These are phyloP conservation scores for Passiflora organensis DNA, from an alignment of 345 rosid genomes.

Conservation along the genomic window DNA sequence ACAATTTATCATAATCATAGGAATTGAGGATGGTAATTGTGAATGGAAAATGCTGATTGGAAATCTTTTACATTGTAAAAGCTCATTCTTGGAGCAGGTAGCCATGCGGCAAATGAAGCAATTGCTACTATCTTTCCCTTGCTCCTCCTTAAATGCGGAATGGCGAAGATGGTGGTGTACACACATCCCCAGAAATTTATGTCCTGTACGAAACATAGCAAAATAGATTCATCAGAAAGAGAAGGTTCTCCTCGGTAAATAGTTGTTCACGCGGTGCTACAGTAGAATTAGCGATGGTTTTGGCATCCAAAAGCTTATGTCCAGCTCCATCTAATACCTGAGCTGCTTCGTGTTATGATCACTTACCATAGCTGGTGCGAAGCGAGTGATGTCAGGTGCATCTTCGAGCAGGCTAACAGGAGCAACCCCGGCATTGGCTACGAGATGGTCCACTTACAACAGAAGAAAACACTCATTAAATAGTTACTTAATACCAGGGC, in stretches of 20 bases:
- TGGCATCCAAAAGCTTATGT: too few species aligned
- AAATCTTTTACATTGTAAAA: slow-evolving; percentile 44
- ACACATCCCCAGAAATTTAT: slow-evolving; percentile 55
- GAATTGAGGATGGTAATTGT: too few species aligned
- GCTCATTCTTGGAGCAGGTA: slow-evolving; percentile 35
- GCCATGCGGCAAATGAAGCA: slow-evolving; percentile 40
- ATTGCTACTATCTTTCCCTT: slow-evolving; percentile 44
- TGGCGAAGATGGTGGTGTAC: slow-evolving; percentile 33
- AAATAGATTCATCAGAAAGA: too few species aligned
- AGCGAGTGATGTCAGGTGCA: slow-evolving; percentile 33
- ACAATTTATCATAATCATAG: slow-evolving; percentile 13
- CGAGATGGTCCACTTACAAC: slow-evolving; percentile 63
- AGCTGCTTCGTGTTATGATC: background rate
- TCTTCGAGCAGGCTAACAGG: slow-evolving; percentile 48
- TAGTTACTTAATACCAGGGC: background rate
- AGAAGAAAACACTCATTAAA: background rate
- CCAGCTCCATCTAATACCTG: too few species aligned
- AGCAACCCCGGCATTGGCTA: slow-evolving; percentile 52
- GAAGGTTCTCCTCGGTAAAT: too few species aligned
- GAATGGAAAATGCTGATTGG: too few species aligned
- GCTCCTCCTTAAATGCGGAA: slow-evolving; percentile 33
- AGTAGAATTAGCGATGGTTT: too few species aligned
- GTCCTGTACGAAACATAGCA: slow-evolving; percentile 24
- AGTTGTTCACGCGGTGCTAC: too few species aligned
- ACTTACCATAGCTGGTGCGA: slow-evolving; percentile 43